Evolutionary conservation across 495 filamentous ascomycete genomes (phyloP), one percentile per base, ranked within the genome.

Genomic region (Penicillium canariense): DNA sequence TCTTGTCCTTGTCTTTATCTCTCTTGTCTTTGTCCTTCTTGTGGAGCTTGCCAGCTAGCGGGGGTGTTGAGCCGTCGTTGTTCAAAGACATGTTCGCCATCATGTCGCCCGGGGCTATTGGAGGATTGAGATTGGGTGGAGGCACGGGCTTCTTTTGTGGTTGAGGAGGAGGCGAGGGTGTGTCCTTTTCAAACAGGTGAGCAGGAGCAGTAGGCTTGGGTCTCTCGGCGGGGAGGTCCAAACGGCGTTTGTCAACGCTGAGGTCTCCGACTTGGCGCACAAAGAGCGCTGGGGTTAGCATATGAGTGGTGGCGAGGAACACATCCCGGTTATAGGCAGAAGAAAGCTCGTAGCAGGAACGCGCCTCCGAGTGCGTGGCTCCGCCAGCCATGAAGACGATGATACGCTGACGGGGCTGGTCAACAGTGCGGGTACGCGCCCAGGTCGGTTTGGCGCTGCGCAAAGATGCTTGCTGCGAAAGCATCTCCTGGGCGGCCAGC

Each of bases 361-460:
- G 84, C 6, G 88, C 76, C 72, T 98, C 94, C 1, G 88, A 87
- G 68, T 92, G 94, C 3, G 92, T 98, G 6, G 95, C 95, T 35
- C 94, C 94, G 31, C 95, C 94, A 17, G 94, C 93, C 84, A 97
- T 87, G 68, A 97, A 97, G 42, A 97, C 87, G 54, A 98, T 88
- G 40, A 97, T 83, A 36, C 94, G 86, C 70, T 98, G 94, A 40
- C 86, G 83, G 48, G 89, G 90, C 61, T 96, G 92, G 17, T 87
- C 82, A 9, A 83, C 82, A 14, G 85, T 78, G 48, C 89, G 83
- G 11, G 89, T 87, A 45, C 87, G 88, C 7, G 94, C 94, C 94
- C 94, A 98, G 9, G 91, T 94, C 6, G 94, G 94, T 60, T 96
- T 96, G 25, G 91, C 89, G 56, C 88, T 90, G 57, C 87, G 81